Evolutionary conservation across 2,329 filamentous ascomycete genomes (phyloP).

Genomic region (Penicillium occitanis): DNA sequence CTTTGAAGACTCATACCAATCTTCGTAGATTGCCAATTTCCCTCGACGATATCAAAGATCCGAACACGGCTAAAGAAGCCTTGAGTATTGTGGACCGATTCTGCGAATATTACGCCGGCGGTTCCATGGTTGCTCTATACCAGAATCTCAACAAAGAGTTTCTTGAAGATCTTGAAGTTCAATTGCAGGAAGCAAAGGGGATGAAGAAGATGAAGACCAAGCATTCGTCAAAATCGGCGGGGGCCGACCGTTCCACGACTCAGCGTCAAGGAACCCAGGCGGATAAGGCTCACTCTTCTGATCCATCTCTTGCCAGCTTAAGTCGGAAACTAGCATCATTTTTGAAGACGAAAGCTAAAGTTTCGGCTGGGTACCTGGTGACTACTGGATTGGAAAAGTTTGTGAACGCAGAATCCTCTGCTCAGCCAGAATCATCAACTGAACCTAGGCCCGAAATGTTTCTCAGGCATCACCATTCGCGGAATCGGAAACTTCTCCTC

Average conservation of each 20-base stretch:
- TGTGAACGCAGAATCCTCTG: not conserved
- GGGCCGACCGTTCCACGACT: not conserved
- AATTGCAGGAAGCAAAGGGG: not conserved
- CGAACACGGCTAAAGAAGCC: slow-evolving; percentile 27
- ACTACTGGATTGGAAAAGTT: not conserved
- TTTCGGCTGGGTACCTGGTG: not conserved
- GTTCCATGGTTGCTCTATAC: slow-evolving; percentile 47
- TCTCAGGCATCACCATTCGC: not conserved
- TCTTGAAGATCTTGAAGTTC: slow-evolving; percentile 26
- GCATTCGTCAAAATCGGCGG: not conserved
- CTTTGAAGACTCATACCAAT: slow-evolving; percentile 42
- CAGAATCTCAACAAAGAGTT: slow-evolving; percentile 45
- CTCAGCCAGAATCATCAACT: not conserved
- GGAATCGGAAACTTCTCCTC: not conserved
- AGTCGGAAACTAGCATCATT: not conserved
- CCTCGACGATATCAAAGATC: not conserved
- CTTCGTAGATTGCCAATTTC: slow-evolving; percentile 43
- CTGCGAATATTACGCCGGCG: slow-evolving; percentile 40
- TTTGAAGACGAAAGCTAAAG: not conserved
- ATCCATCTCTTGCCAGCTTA: not conserved
- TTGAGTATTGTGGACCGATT: slow-evolving; percentile 42
- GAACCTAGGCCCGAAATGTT: not conserved
- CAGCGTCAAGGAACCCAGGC: not conserved
- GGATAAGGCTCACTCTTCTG: not conserved
- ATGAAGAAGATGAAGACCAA: not conserved